A percentile compares a stretch with the other conserved stretches of the same genome.
These are phyloP conservation scores for Quercus dentata DNA, from an alignment of 306 rosid species.

Conservation along the genomic window DNA sequence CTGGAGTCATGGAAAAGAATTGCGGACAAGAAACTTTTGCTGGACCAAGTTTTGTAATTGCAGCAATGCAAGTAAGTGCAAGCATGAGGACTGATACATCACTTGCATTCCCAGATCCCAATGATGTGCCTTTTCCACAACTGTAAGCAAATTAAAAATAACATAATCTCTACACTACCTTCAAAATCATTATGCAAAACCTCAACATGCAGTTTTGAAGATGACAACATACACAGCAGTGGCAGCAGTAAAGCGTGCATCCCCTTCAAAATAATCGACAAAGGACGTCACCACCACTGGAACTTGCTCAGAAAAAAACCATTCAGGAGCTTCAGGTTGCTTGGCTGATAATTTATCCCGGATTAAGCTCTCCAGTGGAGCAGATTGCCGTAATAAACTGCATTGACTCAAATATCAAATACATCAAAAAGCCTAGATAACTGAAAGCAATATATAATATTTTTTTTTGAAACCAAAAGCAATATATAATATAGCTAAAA, in stretches of 20 bases:
- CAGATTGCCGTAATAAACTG: constrained; percentile 84
- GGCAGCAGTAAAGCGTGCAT: constrained; percentile 62
- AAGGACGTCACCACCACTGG: constrained; percentile 70
- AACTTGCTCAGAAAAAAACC: constrained; percentile 95
- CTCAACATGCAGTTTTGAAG: constrained; percentile 15
- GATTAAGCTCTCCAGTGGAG: constrained; percentile 80
- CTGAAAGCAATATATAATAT: constrained; percentile 11
- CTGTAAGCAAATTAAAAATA: constrained; percentile 42
- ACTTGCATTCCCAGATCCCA: constrained; percentile 45
- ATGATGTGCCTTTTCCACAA: constrained; percentile 45
- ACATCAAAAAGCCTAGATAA: constrained; percentile 22
- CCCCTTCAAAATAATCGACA: constrained; percentile 63
- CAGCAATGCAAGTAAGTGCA: constrained; percentile 81
- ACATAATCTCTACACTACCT: constrained; percentile 24
- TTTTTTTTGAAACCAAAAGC: not conserved
- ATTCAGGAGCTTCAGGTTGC: constrained; percentile 79
- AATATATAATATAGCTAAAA: constrained; percentile 15
- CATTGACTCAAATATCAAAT: constrained; percentile 31
- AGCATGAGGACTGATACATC: constrained; percentile 75
- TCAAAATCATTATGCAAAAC: constrained; percentile 16
- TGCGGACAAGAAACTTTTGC: constrained; percentile 87
- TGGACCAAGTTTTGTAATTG: constrained; percentile 78
- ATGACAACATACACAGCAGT: constrained; percentile 57
- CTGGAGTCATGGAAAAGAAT: constrained; percentile 69
- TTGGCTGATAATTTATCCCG: constrained; percentile 76